A percentile compares a stretch with the other conserved stretches of the same genome.
These are phyloP conservation scores for Talaromyces atroroseus DNA, from an alignment of 2,329 filamentous ascomycete genomes.

Conservation along the genomic window DNA sequence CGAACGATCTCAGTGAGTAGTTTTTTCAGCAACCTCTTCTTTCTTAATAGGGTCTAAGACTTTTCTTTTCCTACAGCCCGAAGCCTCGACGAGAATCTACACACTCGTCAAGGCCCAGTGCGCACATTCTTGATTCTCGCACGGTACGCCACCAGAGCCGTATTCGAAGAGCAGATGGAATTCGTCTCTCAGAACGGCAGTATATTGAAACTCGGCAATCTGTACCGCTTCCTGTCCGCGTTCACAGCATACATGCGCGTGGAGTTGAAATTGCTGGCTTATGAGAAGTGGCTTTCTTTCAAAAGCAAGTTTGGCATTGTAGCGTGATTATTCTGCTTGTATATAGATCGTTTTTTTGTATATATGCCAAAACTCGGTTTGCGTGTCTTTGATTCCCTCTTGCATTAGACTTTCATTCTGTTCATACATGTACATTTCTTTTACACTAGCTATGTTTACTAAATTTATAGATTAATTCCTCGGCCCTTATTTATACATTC, in stretches of 20 bases:
- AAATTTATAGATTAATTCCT: too few species aligned
- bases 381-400: background rate
- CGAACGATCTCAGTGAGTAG: constrained; percentile 76
- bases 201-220: constrained; percentile 48
- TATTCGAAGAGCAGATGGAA: constrained; percentile 58
- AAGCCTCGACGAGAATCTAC: constrained; percentile 77
- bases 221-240: constrained; percentile 47
- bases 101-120: constrained; percentile 53
- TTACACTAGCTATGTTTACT: background rate
- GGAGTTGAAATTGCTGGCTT: constrained; percentile 54
- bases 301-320: constrained; percentile 39
- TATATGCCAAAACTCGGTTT: background rate
- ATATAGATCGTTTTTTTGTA: background rate
- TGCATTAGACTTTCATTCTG: background rate
- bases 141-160: constrained; percentile 56
- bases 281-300: constrained; percentile 52
- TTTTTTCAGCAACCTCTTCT: background rate
- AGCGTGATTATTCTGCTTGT: background rate
- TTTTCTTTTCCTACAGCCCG: constrained; percentile 48
- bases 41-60: background rate
- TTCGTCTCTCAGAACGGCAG: constrained; percentile 43
- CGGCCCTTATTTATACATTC: too few species aligned
- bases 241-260: constrained; percentile 52
- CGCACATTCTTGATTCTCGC: constrained; percentile 61
- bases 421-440: background rate